Evolutionary conservation across 2,329 filamentous ascomycete genomes (phyloP).

Genomic region (Aspergillus pseudonomiae): DNA sequence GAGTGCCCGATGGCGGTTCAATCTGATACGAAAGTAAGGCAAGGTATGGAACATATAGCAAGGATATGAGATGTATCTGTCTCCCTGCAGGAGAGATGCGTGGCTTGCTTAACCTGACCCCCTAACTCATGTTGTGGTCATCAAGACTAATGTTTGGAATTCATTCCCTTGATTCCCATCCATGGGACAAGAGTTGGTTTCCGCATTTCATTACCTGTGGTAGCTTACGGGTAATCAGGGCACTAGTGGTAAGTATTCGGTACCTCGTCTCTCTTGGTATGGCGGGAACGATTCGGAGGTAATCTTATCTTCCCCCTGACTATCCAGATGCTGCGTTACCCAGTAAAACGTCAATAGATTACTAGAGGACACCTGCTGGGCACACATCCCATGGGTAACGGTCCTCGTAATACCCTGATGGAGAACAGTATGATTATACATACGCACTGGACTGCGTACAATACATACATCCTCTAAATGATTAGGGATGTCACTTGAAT

Average conservation of each 20-base stretch:
- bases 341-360: not conserved
- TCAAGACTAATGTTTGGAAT: not conserved
- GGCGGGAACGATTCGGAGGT: not conserved
- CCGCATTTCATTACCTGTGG: not conserved
- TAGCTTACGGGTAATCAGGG: not conserved
- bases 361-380: not conserved
- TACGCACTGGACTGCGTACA: not conserved
- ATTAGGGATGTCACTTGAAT: not conserved
- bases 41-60: not conserved
- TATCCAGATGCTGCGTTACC: not conserved
- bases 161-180: not conserved
- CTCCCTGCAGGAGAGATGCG: not conserved
- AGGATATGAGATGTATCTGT: not conserved
- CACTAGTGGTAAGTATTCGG: not conserved
- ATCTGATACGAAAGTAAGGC: not conserved
- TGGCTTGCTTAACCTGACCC: not conserved
- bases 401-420: not conserved
- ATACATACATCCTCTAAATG: not conserved
- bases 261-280: not conserved
- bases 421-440: not conserved
- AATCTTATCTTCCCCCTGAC: not conserved
- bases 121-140: not conserved
- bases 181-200: slow-evolving; percentile 1
- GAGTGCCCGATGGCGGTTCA: not conserved
- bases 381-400: not conserved